Conservation (phyloP, 2,329 filamentous ascomycete species). For the Penicillium verrucosum region DNA sequence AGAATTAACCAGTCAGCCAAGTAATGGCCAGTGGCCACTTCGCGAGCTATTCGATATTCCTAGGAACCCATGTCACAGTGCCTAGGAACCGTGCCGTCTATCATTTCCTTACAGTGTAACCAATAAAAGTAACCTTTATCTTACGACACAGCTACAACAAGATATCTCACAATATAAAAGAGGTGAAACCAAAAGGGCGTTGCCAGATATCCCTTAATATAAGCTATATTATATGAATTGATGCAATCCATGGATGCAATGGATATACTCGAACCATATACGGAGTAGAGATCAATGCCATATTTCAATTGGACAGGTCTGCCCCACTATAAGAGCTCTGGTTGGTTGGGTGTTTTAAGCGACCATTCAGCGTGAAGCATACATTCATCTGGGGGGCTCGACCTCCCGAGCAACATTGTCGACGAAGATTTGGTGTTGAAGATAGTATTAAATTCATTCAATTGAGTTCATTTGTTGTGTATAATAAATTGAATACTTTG, state of each 20-base stretch:
- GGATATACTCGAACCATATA: background rate
- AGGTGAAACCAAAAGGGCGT: too few species aligned
- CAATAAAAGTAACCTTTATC: too few species aligned
- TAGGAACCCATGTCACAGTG: too few species aligned
- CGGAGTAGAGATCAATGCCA: background rate
- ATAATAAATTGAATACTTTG: background rate
- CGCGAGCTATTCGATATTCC: too few species aligned
- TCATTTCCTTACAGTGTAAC: too few species aligned
- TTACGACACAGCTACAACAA: too few species aligned
- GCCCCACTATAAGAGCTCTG: accelerated
- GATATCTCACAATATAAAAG: too few species aligned
- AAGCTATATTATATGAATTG: background rate
- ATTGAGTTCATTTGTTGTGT: background rate
- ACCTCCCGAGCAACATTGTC: background rate
- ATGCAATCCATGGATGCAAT: background rate
- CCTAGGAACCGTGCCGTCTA: too few species aligned
- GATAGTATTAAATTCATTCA: background rate
- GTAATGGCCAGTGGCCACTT: too few species aligned
- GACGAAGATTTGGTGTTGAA: background rate
- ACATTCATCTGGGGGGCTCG: background rate
- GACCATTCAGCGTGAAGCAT: background rate
- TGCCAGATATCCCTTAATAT: too few species aligned
- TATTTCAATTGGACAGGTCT: background rate
- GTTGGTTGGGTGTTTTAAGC: background rate
- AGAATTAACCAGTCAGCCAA: too few species aligned